Base-by-base conservation (phyloP, 106 monocot species). In the Alisma plantagoaquatica region DNA sequence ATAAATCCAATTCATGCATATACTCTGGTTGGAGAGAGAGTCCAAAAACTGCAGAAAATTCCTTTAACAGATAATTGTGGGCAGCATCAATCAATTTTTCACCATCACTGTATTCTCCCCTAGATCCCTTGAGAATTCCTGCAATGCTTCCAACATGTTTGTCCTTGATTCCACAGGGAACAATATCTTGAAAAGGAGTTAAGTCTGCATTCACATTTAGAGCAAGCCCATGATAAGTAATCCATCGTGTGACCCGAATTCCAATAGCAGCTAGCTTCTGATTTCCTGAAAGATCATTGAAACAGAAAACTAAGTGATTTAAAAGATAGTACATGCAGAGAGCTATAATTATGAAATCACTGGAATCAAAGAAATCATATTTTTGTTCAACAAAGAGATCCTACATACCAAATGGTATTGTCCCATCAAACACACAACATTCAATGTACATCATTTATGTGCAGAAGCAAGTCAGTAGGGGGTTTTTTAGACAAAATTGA, bases 31-130 rank as follows among this genome's bases (percentile, higher is more conserved):
- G 55, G 24, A 82, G 70, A 53, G 82, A 83, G 17, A 94, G 52
- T 62, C 84, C 77, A 56, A 94, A 87, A 70, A 87, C 73, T 70
- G 75, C 68, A 21, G 70, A 80, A 65, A 87, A 94, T 56, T 80
- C 83, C 58, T 62, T 63, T 23, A 84, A 48, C 49, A 94, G 60
- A 41, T 82, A 75, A 7, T 64, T 48, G 52, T 87, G 72, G 46
- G 71, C 66, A n/a, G 49, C 43, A 48, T 75, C 73, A 2, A 87
- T 57, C 30, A 94, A 44, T 23, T 14, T 24, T 24, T 10, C n/a
- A 29, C 47, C 73, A 27, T 2, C 33, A 46, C 2, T 33, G 23
- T 29, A 23, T 27, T 35, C 51, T 18, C 43, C 7, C 15, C 17
- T 21, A 48, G 57, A 46, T 32, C 31, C 29, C 30, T 43, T 45